These are phyloP conservation scores for Ascochyta lentis DNA, from an alignment of 2,329 filamentous ascomycete genomes.

Conservation along the genomic window DNA sequence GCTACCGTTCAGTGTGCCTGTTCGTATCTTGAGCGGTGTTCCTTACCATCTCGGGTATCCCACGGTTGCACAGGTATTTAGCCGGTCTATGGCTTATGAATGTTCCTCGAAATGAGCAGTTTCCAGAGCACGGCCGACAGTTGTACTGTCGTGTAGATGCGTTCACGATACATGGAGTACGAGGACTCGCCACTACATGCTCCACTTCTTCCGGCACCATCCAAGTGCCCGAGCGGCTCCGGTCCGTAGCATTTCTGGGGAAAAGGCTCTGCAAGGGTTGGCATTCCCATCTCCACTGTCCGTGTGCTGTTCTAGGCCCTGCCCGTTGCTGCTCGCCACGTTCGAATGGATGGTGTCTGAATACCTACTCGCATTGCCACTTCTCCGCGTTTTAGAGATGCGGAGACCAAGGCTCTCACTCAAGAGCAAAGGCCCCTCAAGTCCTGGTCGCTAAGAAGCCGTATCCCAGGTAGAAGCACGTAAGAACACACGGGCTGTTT, in stretches of 20 bases:
- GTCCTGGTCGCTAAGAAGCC: not conserved
- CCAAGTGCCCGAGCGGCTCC: slow-evolving; percentile 1
- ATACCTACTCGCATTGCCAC: not conserved
- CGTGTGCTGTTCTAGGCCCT: slow-evolving; percentile 5
- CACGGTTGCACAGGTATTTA: no score
- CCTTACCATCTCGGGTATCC: no score
- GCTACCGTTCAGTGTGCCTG: no score
- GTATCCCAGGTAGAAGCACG: not conserved
- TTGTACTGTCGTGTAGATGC: not conserved
- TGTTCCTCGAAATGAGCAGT: not conserved
- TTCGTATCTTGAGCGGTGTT: no score
- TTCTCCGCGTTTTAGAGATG: not conserved
- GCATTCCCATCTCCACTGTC: slow-evolving; percentile 11
- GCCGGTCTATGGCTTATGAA: no score
- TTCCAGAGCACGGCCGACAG: not conserved
- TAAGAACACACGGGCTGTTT: not conserved
- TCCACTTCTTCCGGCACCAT: slow-evolving; percentile 4
- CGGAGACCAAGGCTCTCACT: not conserved
- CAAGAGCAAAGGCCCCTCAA: not conserved
- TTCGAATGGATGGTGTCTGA: not conserved
- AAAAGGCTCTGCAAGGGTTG: slow-evolving; percentile 7
- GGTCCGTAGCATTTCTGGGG: slow-evolving; percentile 7
- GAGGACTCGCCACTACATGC: slow-evolving; percentile 7
- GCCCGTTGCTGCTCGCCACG: not conserved
- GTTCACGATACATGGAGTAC: not conserved